These are phyloP conservation scores for Aegilops sharonensis DNA, from an alignment of 176 grass and related monocot species.

Conservation along the genomic window DNA sequence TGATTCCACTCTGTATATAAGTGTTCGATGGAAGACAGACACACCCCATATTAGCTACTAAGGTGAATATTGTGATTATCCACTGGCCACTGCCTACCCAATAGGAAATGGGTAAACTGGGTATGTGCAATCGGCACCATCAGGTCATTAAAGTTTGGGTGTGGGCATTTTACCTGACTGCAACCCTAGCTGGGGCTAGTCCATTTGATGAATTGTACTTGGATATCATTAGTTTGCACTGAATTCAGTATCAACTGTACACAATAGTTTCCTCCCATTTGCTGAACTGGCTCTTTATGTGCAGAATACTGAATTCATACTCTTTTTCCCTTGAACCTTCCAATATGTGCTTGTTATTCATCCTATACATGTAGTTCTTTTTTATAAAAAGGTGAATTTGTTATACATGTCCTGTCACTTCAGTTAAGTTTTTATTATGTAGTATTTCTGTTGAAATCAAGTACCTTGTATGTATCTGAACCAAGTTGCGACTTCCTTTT, in stretches of 20 bases:
- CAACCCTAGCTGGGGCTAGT: not conserved
- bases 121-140: not conserved
- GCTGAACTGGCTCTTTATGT: not conserved
- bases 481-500: slow-evolving; percentile 13
- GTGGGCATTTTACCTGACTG: not conserved
- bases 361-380: not conserved
- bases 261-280: not conserved
- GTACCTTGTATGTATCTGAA: not conserved
- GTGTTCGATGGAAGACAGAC: not conserved
- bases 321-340: not conserved
- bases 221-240: not conserved
- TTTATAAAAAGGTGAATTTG: not conserved
- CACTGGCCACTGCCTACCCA: not conserved
- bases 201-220: not conserved
- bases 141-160: not conserved
- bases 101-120: not conserved
- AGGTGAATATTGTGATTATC: not conserved
- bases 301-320: not conserved
- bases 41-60: not conserved
- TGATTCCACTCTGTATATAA: not conserved
- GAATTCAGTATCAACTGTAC: not conserved
- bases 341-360: not conserved
- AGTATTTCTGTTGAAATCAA: slow-evolving; percentile 6
- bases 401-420: not conserved
- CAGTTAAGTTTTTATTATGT: not conserved